Evolutionary conservation across 1,284 basidiomycete genomes (phyloP).

Genomic region (Cystobasidium sp.): DNA sequence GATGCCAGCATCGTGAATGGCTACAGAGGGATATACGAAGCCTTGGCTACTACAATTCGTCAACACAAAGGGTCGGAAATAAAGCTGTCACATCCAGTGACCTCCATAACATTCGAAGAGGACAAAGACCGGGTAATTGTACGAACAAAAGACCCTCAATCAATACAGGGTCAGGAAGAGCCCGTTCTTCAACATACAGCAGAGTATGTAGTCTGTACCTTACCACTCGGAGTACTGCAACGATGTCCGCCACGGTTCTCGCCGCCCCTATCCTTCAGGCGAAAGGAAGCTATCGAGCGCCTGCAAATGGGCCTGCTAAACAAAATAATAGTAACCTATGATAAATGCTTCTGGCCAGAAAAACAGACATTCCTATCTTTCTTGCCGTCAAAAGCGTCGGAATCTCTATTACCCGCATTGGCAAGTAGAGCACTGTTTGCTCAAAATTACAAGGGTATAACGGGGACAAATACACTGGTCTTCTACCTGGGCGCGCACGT

Average conservation of each 20-base stretch:
- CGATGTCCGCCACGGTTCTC: conserved; percentile 52
- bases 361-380: conserved; percentile 44
- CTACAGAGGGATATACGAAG: conserved; percentile 38
- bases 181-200: conserved; percentile 43
- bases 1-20: conserved; percentile 38
- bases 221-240: conserved; percentile 58
- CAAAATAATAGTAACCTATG: conserved; percentile 56
- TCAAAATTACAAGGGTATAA: conserved; percentile 49
- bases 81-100: conserved; percentile 50
- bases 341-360: conserved; percentile 55
- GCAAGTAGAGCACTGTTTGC: conserved; percentile 48
- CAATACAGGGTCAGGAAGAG: neutral
- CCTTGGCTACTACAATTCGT: conserved; percentile 7
- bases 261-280: conserved; percentile 54
- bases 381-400: conserved; percentile 46
- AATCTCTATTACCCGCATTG: conserved; percentile 29
- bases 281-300: conserved; percentile 54
- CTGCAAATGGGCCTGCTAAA: conserved; percentile 57
- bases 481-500: conserved; percentile 55
- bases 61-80: conserved; percentile 46
- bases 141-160: neutral
- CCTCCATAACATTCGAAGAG: conserved; percentile 46
- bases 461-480: conserved; percentile 52
- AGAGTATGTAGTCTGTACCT: conserved; percentile 54
- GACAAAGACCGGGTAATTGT: conserved; percentile 35